Conservation (phyloP, 1,284 basidiomycete species). For the Thelephora terrestris region DNA sequence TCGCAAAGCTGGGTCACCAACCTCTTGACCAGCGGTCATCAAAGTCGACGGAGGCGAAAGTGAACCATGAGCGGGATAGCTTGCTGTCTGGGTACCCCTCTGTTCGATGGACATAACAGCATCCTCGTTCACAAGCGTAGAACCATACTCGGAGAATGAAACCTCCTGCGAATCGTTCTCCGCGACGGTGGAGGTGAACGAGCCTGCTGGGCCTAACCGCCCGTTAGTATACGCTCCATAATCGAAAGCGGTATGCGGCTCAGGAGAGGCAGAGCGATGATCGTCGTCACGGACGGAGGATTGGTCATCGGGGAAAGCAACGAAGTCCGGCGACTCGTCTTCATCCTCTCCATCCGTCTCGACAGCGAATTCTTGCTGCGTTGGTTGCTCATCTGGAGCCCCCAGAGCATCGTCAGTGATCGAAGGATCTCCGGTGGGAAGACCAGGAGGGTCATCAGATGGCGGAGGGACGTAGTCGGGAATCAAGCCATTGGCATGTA, state of each 20-base stretch:
- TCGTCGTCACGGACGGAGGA: constrained; percentile 13
- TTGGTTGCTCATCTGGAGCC: constrained; percentile 22
- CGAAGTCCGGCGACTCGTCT: constrained; percentile 36
- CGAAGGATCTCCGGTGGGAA: constrained; percentile 15
- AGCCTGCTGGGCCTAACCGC: constrained; percentile 17
- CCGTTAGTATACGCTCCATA: constrained; percentile 15
- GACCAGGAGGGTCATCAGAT: too few species aligned
- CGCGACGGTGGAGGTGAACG: constrained; percentile 37
- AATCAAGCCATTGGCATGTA: too few species aligned
- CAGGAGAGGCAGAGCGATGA: constrained; percentile 2
- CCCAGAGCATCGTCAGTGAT: constrained; percentile 16
- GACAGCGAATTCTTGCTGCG: constrained; percentile 25
- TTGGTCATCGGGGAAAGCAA: constrained; percentile 32
- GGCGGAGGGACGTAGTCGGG: too few species aligned
- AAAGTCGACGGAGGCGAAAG: background rate
- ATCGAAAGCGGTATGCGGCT: constrained; percentile 3
- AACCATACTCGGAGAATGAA: constrained; percentile 14
- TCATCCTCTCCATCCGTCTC: constrained; percentile 30
- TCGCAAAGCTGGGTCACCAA: constrained; percentile 5
- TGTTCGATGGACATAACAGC: background rate
- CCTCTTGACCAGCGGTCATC: constrained; percentile 6
- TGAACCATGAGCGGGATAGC: background rate
- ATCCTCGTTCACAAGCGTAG: constrained; percentile 15
- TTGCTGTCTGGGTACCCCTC: background rate
- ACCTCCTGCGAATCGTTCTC: constrained; percentile 31